Evolutionary conservation across 768 basidiomycete genomes (phyloP), one percentile per base, ranked within the genome.

Genomic region (Mycena floridula): DNA sequence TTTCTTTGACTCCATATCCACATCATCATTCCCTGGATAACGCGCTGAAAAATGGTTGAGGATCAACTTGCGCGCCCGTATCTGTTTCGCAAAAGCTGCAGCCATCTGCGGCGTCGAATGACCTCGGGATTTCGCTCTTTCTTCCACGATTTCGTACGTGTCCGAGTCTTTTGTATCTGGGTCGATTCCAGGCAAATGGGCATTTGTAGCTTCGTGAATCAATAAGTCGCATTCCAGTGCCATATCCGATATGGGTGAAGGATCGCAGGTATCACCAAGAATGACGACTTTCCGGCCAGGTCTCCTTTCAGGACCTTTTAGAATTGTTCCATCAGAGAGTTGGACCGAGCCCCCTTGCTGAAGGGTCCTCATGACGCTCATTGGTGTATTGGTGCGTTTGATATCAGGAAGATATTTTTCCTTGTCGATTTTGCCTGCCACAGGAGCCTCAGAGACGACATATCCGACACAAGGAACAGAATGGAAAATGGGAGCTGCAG

Each of bases 71-170:
- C 64, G 66, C 21, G 89, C 86, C 5, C 70, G 56, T 30, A 89
- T 76, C 7, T 61, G 65, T 57, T 72, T 79, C 4, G 86, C 92
- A 57, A 94, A 94, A 11, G 68, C 68, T 9, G 82, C 92, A 7
- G 90, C 93, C 81, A 92, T 87, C 55, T 89, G 87, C 1, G 92
- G 90, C 11, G 92, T 96, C 4, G 89, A 91, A 61, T 96, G 92
- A 0, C 92, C 93, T 57, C 89, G 75, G 2, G 79, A 81, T 58
- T 70, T 83, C 6, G 89, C 68, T 46, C 80, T 75, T 27, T 62
- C 61, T 54, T 87, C 76, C 6, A 91, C 76, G 12, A 55, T 72
- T 53, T 78, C 73, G 48, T 73, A 73, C 6, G 80, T 83, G 45
- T 89, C 87, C 3, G 58, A 62, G 3, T 64, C 61, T 58, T 85